phyloP scores from a whole-genome alignment of 2,329 filamentous ascomycete species.

The Ceratocystis lukuohia region DNA sequence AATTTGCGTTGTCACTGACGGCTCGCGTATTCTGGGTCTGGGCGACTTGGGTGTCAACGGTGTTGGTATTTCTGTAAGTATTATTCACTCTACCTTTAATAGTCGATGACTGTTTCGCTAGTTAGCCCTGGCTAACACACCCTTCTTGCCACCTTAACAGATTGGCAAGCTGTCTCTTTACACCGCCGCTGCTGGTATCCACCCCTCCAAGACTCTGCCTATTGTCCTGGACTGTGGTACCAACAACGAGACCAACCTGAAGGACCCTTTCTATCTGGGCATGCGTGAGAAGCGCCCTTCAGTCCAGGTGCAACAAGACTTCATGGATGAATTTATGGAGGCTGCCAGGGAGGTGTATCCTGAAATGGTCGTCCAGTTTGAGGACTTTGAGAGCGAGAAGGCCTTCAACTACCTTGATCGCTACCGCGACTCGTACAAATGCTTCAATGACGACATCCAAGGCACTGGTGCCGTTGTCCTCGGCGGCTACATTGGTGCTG shows the following conservation, averaged over 20 bases:
- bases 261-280: constrained; percentile 73
- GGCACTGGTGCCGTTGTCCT: constrained; percentile 92
- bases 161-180: constrained; percentile 92
- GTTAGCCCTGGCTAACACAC: constrained; percentile 8
- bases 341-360: constrained; percentile 64
- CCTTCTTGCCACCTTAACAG: constrained; percentile 26
- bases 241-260: constrained; percentile 51
- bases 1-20: constrained; percentile 94
- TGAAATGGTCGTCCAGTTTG: constrained; percentile 71
- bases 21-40: constrained; percentile 80
- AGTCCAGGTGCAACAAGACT: constrained; percentile 67
- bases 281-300: constrained; percentile 71
- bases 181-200: constrained; percentile 87
- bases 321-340: constrained; percentile 95
- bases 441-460: constrained; percentile 98
- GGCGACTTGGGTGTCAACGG: constrained; percentile 94
- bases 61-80: constrained; percentile 80
- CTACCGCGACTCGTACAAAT: constrained; percentile 78
- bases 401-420: constrained; percentile 87
- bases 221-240: constrained; percentile 56
- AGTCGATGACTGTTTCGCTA: background rate
- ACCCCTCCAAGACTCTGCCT: constrained; percentile 68
- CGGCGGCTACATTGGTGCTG: constrained; percentile 59
- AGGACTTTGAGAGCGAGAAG: constrained; percentile 87
- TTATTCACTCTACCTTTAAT: constrained; percentile 6